Evolutionary conservation across 768 basidiomycete genomes (phyloP).

Genomic region (Termitomyces eurrhizus): DNA sequence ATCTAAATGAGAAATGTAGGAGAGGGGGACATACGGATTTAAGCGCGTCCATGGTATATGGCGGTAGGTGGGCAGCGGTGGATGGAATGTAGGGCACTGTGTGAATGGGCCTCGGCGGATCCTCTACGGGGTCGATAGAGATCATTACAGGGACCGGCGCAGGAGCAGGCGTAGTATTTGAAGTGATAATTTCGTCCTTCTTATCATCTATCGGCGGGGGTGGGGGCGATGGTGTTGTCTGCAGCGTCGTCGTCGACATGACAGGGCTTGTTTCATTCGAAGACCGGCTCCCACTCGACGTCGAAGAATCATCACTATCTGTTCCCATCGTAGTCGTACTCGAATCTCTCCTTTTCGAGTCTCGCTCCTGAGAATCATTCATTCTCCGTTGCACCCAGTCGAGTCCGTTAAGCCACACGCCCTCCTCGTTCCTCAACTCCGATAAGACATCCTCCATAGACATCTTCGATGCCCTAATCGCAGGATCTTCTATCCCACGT

Average conservation of each 20-base stretch:
- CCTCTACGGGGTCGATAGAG: conserved; percentile 55
- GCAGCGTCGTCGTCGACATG: conserved; percentile 66
- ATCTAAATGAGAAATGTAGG: conserved; percentile 1
- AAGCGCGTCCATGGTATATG: conserved; percentile 56
- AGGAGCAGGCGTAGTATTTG: conserved; percentile 14
- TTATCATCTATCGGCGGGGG: conserved; percentile 50
- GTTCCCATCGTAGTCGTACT: conserved; percentile 4
- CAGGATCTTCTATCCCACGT: conserved; percentile 45
- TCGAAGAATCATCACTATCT: conserved; percentile 45
- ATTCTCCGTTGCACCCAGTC: conserved; percentile 57
- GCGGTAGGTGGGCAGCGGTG: conserved; percentile 49
- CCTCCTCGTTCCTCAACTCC: conserved; percentile 56
- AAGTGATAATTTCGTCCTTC: conserved; percentile 33
- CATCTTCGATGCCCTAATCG: conserved; percentile 52
- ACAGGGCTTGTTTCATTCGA: conserved; percentile 66
- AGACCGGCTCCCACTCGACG: conserved; percentile 41
- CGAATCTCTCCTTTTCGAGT: conserved; percentile 23
- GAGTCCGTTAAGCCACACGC: conserved; percentile 69
- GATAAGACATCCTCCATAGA: conserved; percentile 54
- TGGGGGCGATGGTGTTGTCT: conserved; percentile 76
- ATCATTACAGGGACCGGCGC: conserved; percentile 24
- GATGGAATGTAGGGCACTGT: conserved; percentile 69
- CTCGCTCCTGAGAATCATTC: conserved; percentile 30
- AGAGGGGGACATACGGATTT: conserved; percentile 40
- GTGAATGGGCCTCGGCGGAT: conserved; percentile 55